Evolutionary conservation across 371 early-diverging fungal species (phyloP).

Genomic region (Haplosporangium sp.): DNA sequence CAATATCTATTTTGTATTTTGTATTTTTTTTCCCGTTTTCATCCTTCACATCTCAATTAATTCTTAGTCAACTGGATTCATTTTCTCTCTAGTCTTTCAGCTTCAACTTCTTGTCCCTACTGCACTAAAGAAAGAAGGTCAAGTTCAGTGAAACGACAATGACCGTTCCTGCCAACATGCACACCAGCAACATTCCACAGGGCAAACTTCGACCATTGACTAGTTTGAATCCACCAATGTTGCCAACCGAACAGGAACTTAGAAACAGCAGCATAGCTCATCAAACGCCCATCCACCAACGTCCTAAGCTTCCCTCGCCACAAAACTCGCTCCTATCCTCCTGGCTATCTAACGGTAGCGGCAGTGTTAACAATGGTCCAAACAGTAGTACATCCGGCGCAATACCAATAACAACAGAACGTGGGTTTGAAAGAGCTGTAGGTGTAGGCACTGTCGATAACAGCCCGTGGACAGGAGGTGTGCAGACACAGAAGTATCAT

Average conservation of each 20-base stretch:
- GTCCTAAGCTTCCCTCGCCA: constrained; percentile 3
- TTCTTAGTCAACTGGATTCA: too few species aligned
- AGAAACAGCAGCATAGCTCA: constrained; percentile 12
- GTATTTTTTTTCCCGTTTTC: not conserved
- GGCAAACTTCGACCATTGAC: constrained; percentile 32
- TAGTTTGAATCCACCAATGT: constrained; percentile 23
- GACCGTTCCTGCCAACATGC: constrained; percentile 31
- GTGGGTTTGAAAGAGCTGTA: too few species aligned
- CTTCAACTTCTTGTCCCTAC: not conserved
- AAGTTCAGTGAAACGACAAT: constrained; percentile 1
- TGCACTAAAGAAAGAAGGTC: not conserved
- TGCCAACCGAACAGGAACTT: constrained; percentile 33
- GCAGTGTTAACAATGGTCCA: not conserved
- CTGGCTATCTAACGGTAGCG: constrained; percentile 22
- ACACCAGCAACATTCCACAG: constrained; percentile 10
- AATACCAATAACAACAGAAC: not conserved
- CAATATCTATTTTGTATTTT: too few species aligned
- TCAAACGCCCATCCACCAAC: constrained; percentile 3
- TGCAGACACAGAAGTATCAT: not conserved
- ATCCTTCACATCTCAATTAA: not conserved
- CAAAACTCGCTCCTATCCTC: constrained; percentile 32
- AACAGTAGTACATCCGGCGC: not conserved
- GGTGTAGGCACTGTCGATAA: not conserved
- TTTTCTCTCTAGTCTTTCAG: too few species aligned
- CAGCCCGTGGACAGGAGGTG: not conserved